phyloP scores from a whole-genome alignment of 2,329 filamentous ascomycete genomes.

The Fusarium sororula region DNA sequence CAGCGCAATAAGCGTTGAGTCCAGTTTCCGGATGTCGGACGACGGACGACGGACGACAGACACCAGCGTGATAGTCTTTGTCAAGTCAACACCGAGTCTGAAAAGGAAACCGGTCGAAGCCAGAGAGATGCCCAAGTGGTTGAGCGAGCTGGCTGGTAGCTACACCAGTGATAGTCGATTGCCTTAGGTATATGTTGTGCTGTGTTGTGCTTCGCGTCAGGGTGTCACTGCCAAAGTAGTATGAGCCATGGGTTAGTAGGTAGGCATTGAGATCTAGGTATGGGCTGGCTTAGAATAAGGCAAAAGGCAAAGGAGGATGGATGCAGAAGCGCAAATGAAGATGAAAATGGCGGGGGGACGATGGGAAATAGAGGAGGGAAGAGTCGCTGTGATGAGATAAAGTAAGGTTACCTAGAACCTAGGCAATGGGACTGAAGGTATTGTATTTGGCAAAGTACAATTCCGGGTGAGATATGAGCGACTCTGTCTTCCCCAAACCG shows the following conservation, averaged over 20 bases:
- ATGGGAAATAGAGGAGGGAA: constrained; percentile 4
- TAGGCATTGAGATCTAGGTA: not conserved
- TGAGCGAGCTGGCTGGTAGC: constrained; percentile 1
- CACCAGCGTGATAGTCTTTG: constrained; percentile 12
- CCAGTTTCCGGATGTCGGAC: constrained; percentile 1
- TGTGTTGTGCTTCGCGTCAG: constrained; percentile 9
- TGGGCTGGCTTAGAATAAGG: not conserved
- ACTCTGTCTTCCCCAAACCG: constrained; percentile 16
- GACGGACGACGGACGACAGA: not conserved
- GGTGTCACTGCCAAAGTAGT: not conserved
- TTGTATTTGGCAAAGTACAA: not conserved
- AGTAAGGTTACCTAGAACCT: not conserved
- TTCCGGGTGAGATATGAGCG: not conserved
- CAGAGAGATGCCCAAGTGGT: not conserved
- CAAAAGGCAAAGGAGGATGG: constrained; percentile 10
- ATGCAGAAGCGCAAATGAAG: constrained; percentile 5
- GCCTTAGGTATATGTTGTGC: not conserved
- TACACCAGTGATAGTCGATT: not conserved
- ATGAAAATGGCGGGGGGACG: constrained; percentile 3
- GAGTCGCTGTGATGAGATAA: constrained; percentile 6
- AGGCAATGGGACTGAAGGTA: not conserved
- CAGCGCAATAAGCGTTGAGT: not conserved
- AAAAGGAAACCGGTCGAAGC: not conserved
- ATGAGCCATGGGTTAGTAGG: constrained; percentile 1
- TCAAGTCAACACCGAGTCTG: not conserved